Conservation (phyloP, 495 filamentous ascomycete species). For the Cryomyces antarcticus region DNA sequence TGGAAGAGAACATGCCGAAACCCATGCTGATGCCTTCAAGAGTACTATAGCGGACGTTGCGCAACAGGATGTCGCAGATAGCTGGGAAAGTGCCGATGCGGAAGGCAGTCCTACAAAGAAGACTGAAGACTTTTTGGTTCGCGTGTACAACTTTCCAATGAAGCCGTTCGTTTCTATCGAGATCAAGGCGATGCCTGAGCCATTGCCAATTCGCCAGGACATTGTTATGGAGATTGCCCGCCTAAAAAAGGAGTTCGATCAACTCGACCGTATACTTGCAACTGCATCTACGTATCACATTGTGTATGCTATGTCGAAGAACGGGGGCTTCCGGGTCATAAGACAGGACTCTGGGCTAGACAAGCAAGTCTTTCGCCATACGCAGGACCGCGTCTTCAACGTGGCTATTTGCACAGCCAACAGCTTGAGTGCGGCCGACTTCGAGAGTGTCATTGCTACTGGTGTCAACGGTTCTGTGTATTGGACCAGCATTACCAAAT, state of each 20-base stretch:
- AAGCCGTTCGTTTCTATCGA: conserved; percentile 77
- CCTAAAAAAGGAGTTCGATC: conserved; percentile 92
- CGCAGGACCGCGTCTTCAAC: conserved; percentile 81
- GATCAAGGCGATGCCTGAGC: conserved; percentile 21
- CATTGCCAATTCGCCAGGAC: conserved; percentile 36
- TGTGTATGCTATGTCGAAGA: conserved; percentile 78
- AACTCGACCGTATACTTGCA: conserved; percentile 80
- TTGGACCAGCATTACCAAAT: conserved; percentile 58
- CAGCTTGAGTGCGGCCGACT: conserved; percentile 22
- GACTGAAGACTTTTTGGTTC: conserved; percentile 35
- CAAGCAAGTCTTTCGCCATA: conserved; percentile 69
- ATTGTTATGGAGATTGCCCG: conserved; percentile 72
- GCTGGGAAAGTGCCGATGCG: conserved; percentile 56
- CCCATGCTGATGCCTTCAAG: conserved; percentile 32
- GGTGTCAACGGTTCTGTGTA: conserved; percentile 87
- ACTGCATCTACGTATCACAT: conserved; percentile 84
- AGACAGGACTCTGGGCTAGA: conserved; percentile 82
- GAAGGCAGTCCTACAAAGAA: conserved; percentile 57
- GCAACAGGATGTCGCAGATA: conserved; percentile 29
- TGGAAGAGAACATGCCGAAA: conserved; percentile 28
- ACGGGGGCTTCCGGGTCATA: conserved; percentile 77
- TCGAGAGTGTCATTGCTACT: conserved; percentile 69
- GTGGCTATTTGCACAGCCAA: conserved; percentile 53
- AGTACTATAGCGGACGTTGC: conserved; percentile 38
- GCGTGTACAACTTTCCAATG: conserved; percentile 88